Conservation (phyloP, 2,329 filamentous ascomycete species). For the Tolypocladium tundrense region DNA sequence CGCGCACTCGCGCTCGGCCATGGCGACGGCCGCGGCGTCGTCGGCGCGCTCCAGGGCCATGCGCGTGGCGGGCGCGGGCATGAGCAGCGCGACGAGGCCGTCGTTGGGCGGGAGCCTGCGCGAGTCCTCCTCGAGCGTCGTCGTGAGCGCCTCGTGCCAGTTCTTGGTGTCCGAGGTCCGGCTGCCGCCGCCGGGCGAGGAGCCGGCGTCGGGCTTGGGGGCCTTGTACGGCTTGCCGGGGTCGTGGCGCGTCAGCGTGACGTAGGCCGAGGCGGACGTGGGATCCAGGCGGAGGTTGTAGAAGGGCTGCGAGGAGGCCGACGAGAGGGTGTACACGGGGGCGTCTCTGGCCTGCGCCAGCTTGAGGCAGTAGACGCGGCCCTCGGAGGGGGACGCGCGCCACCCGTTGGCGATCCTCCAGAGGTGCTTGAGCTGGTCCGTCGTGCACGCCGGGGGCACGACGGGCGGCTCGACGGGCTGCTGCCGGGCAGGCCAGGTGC, state of each 20-base stretch:
- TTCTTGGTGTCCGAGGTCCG: constrained; percentile 30
- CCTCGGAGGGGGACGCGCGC: constrained; percentile 50
- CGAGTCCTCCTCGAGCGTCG: constrained; percentile 45
- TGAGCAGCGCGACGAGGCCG: constrained; percentile 57
- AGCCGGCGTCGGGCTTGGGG: constrained; percentile 16
- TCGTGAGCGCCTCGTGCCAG: constrained; percentile 49
- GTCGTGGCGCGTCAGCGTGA: constrained; percentile 49
- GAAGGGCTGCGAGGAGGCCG: constrained; percentile 46
- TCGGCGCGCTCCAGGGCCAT: constrained; percentile 51
- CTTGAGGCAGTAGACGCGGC: constrained; percentile 48
- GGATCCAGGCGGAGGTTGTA: constrained; percentile 57
- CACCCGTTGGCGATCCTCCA: constrained; percentile 65
- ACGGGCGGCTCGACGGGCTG: constrained; percentile 28
- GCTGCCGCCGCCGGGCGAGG: constrained; percentile 14
- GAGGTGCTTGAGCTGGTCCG: constrained; percentile 51
- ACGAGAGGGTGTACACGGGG: constrained; percentile 57
- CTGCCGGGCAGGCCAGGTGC: constrained; percentile 17
- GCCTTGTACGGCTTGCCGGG: constrained; percentile 47
- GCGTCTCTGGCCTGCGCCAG: constrained; percentile 47
- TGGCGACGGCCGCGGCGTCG: constrained; percentile 47
- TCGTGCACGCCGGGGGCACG: constrained; percentile 41
- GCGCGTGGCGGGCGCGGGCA: constrained; percentile 54
- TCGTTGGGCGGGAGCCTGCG: constrained; percentile 46
- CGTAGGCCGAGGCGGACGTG: constrained; percentile 51
- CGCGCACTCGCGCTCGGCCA: constrained; percentile 59